Evolutionary conservation across 1,284 basidiomycete species (phyloP), one percentile per base, ranked within the genome.

Genomic region (Golubevia pallescens): DNA sequence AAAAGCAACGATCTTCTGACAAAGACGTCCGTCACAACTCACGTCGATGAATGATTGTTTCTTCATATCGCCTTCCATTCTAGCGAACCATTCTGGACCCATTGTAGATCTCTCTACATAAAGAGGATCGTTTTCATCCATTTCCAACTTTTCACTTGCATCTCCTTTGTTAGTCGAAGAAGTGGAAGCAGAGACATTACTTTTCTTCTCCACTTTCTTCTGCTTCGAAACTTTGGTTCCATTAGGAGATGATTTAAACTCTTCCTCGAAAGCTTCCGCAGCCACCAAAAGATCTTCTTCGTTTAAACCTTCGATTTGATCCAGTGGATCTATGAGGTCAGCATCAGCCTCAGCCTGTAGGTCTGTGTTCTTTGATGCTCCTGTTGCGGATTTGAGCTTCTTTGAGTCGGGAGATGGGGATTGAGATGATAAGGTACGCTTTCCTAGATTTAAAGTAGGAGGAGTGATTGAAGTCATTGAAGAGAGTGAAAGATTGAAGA

Each of bases 51-150:
- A 84, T 58, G 71, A 75, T 10, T 73, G 69, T 54, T 77, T 73
- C 32, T 63, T 55, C 69, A 83, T 78, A 24, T 78, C 79, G 20
- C 70, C 60, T 13, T 68, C 63, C 19, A 85, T 67, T 0, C 73
- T 64, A 1, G 28, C 14, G 63, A 76, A 77, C 82, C 82, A 85
- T 8, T 56, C 61, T 19, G 62, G 62, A 10, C 71, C 73, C 82
- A 85, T 83, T 28, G 81, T 85, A 38, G 72, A 69, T 20, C 78
- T 71, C 63, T 84, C 81, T 16, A 13, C 23, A 13, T n/a, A 10
- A 34, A 84, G 62, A 52, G 70, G 70, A 24, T 65, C 38, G 16
- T 21, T 38, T 21, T 59, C 23, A 8, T 24, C 21, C 28, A 19
- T 61, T 63, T 61, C 21, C 20, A 59, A n/a, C 42, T 61, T 48